These are phyloP conservation scores for Termitomyces sp. DNA, from an alignment of 768 basidiomycete species.

Conservation along the genomic window DNA sequence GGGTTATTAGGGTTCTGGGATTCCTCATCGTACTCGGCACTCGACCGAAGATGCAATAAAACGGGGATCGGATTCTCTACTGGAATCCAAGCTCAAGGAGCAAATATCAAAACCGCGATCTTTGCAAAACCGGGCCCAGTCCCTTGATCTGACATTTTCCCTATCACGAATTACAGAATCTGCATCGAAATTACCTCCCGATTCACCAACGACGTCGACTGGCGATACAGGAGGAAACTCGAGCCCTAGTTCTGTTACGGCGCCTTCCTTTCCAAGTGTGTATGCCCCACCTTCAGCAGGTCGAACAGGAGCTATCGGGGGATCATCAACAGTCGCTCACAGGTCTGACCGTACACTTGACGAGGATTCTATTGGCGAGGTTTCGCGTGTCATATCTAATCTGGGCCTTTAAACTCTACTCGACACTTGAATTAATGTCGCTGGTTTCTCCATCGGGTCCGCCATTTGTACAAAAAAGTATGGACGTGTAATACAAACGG, in stretches of 20 bases:
- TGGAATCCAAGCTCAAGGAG: slow-evolving; percentile 82
- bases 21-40: slow-evolving; percentile 63
- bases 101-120: slow-evolving; percentile 75
- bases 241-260: slow-evolving; percentile 74
- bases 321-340: slow-evolving; percentile 38
- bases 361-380: slow-evolving; percentile 62
- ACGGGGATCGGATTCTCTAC: slow-evolving; percentile 78
- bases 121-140: slow-evolving; percentile 83
- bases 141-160: slow-evolving; percentile 82
- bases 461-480: slow-evolving; percentile 17
- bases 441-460: slow-evolving; percentile 3
- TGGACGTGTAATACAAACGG: slow-evolving; percentile 18
- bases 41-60: slow-evolving; percentile 69
- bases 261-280: slow-evolving; percentile 82
- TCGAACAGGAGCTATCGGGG: slow-evolving; percentile 36
- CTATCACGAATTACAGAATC: slow-evolving; percentile 79
- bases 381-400: slow-evolving; percentile 75
- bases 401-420: slow-evolving; percentile 50
- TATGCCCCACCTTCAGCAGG: slow-evolving; percentile 53
- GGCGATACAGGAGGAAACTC: slow-evolving; percentile 74
- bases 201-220: slow-evolving; percentile 77
- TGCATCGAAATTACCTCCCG: slow-evolving; percentile 53
- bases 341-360: slow-evolving; percentile 40
- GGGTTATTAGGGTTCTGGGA: slow-evolving; percentile 54
- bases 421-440: slow-evolving; percentile 2